Evolutionary conservation across 768 basidiomycete species (phyloP).

Genomic region (Rhizopogon roseolus): DNA sequence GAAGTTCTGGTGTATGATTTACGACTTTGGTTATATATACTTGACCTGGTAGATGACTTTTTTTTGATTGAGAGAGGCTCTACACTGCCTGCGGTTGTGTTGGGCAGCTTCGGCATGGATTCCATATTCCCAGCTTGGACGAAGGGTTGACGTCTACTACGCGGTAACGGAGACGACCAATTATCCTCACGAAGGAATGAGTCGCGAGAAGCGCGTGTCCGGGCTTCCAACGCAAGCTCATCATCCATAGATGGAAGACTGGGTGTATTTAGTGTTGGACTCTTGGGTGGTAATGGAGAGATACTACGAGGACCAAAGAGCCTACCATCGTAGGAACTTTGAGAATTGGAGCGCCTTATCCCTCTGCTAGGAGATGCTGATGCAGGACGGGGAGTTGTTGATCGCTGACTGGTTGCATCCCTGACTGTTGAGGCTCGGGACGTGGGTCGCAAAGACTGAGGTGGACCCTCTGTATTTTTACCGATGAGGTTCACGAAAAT

Average conservation of each 20-base stretch:
- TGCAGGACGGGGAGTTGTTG: constrained; percentile 43
- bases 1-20: constrained; percentile 42
- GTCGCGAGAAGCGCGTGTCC: constrained; percentile 21
- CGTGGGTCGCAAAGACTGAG: constrained; percentile 46
- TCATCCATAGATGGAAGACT: constrained; percentile 39
- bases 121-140: constrained; percentile 49
- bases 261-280: constrained; percentile 22
- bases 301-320: constrained; percentile 73
- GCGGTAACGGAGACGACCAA: constrained; percentile 51
- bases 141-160: constrained; percentile 69
- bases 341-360: constrained; percentile 41
- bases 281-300: constrained; percentile 59
- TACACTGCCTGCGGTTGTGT: constrained; percentile 38
- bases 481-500: neutral
- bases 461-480: constrained; percentile 50
- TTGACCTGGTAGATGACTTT: constrained; percentile 59
- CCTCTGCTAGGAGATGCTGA: constrained; percentile 35
- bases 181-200: constrained; percentile 21
- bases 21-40: constrained; percentile 29
- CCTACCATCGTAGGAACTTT: constrained; percentile 50
- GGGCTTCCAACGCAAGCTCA: constrained; percentile 38
- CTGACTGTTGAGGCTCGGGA: constrained; percentile 45
- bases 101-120: constrained; percentile 42
- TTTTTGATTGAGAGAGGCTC: constrained; percentile 86
- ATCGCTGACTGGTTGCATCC: constrained; percentile 36